phyloP scores from a whole-genome alignment of 768 basidiomycete species.

The Dioszegia aurantiaca region DNA sequence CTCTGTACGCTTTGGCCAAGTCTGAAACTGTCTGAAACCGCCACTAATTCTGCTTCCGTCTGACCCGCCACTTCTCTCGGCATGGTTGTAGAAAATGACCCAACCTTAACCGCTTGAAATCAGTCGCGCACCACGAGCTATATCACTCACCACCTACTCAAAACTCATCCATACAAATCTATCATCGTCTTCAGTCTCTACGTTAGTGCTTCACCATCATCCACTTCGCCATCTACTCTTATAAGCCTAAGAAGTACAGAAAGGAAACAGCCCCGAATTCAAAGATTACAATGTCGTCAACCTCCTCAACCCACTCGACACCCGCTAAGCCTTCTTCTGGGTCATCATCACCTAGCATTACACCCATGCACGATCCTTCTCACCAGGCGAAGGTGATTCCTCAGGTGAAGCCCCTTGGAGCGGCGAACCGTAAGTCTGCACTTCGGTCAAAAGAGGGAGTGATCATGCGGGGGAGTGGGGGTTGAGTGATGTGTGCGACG shows the following conservation, averaged over 20 bases:
- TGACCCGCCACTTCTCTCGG: slow-evolving; percentile 6
- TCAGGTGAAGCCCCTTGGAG: slow-evolving; percentile 44
- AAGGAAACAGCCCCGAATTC: not conserved
- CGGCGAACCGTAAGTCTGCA: slow-evolving; percentile 46
- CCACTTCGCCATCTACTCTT: not conserved
- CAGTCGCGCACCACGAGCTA: slow-evolving; percentile 7
- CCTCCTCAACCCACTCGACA: slow-evolving; percentile 15
- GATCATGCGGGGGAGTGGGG: not conserved
- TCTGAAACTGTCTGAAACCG: too few species aligned
- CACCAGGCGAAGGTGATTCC: slow-evolving; percentile 47
- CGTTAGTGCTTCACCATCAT: not conserved
- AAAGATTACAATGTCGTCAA: slow-evolving; percentile 1
- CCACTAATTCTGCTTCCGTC: not conserved
- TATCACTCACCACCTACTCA: slow-evolving; percentile 1
- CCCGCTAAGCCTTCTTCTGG: slow-evolving; percentile 17
- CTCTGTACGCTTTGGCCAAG: too few species aligned
- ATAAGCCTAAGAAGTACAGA: not conserved
- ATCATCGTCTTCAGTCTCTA: not conserved
- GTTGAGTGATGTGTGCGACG: slow-evolving; percentile 5
- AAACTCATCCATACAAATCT: too few species aligned
- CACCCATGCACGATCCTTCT: slow-evolving; percentile 50
- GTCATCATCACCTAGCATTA: slow-evolving; percentile 46
- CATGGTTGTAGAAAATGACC: not conserved
- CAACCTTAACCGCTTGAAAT: slow-evolving; percentile 2
- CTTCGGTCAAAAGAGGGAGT: not conserved